Evolutionary conservation across 805 yeast genomes (phyloP).

Genomic region (Suhomyces sp.): DNA sequence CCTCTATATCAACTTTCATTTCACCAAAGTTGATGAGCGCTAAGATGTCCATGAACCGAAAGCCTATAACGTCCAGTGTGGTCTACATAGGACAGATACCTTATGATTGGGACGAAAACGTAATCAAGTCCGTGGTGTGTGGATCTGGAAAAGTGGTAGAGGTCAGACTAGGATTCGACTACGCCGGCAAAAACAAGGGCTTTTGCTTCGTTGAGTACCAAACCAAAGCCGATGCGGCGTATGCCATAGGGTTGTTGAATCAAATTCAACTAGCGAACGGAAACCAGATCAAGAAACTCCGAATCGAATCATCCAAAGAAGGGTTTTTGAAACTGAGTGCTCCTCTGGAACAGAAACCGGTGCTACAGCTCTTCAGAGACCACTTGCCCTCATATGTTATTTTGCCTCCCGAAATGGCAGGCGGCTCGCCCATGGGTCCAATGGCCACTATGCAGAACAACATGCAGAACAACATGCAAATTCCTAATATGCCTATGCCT

Average conservation of each 20-base stretch:
- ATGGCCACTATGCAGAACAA: background rate
- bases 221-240: conserved; percentile 49
- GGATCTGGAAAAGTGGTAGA: conserved; percentile 73
- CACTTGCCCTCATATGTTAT: conserved; percentile 55
- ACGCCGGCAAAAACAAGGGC: conserved; percentile 61
- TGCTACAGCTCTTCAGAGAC: conserved; percentile 43
- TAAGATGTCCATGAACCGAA: background rate
- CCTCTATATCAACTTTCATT: background rate
- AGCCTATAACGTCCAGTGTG: conserved; percentile 2
- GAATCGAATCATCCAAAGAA: conserved; percentile 62
- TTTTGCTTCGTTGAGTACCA: conserved; percentile 62
- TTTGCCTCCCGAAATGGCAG: conserved; percentile 49
- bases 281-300: conserved; percentile 38
- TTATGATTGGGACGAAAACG: conserved; percentile 65
- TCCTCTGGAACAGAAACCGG: conserved; percentile 38
- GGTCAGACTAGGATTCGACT: conserved; percentile 59
- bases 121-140: conserved; percentile 58
- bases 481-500: background rate
- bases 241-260: conserved; percentile 43
- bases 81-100: conserved; percentile 65
- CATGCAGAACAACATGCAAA: background rate
- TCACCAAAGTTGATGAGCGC: background rate
- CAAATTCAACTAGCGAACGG: conserved; percentile 40
- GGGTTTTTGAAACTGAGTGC: conserved; percentile 41
- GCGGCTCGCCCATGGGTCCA: conserved; percentile 1